Percentiles rank a stretch among this genome's conserved stretches.
Conservation (phyloP, 192 early-diverging fungal species). For the Dispira simplex region DNA sequence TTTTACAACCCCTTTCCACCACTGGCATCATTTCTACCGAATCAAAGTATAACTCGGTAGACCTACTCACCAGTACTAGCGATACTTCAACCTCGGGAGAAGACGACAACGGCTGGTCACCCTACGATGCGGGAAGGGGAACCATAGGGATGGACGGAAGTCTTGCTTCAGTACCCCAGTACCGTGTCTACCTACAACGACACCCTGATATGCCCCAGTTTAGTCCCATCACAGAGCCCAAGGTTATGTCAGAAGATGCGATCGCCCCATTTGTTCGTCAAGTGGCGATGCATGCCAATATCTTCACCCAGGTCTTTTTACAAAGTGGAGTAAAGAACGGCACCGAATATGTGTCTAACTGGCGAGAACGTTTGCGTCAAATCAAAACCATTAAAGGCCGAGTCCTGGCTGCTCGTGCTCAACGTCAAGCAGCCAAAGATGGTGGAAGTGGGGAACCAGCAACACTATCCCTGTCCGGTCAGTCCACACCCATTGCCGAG, state of each 20-base stretch:
- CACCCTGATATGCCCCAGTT: conserved; percentile 67
- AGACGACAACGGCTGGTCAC: no score
- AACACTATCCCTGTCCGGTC: no score
- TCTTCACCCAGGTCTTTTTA: conserved; percentile 75
- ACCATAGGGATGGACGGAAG: not conserved
- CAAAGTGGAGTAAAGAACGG: conserved; percentile 42
- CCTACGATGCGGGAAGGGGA: no score
- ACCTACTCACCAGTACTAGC: no score
- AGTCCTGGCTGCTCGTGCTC: no score
- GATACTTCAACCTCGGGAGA: no score
- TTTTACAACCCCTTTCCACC: not conserved
- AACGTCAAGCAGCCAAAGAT: no score
- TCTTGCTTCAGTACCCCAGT: conserved; percentile 19
- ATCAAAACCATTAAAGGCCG: conserved; percentile 59
- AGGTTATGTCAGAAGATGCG: conserved; percentile 62
- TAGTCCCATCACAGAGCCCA: conserved; percentile 64
- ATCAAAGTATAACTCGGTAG: not conserved
- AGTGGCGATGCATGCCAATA: conserved; percentile 73
- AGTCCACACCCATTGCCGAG: no score
- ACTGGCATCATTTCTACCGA: not conserved
- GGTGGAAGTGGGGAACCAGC: no score
- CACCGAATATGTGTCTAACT: conserved; percentile 73
- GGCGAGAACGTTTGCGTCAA: conserved; percentile 74
- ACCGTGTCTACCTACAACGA: conserved; percentile 47
- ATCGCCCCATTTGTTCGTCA: conserved; percentile 71